Evolutionary conservation across 2,329 filamentous ascomycete species (phyloP).

Genomic region (Claviceps sp.): DNA sequence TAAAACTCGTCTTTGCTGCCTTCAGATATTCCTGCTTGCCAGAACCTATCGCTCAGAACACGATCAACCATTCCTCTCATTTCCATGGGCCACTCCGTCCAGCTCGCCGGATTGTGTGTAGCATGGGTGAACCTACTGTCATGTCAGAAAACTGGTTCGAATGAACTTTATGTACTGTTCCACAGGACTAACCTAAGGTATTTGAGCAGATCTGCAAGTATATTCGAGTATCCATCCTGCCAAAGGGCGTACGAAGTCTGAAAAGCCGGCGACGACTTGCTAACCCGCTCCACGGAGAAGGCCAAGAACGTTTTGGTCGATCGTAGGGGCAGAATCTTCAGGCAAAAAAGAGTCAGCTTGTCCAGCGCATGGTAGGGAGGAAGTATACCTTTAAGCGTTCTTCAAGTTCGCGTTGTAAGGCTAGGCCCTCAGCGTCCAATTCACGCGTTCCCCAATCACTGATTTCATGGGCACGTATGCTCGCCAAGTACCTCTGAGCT

Average conservation of each 20-base stretch:
- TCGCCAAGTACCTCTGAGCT: slow-evolving; percentile 66
- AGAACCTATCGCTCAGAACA: slow-evolving; percentile 88
- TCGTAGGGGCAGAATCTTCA: slow-evolving; percentile 59
- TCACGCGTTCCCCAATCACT: slow-evolving; percentile 70
- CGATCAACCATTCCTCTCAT: slow-evolving; percentile 65
- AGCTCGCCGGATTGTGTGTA: slow-evolving; percentile 77
- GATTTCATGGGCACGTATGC: slow-evolving; percentile 58
- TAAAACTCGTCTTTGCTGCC: slow-evolving; percentile 97
- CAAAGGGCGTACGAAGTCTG: slow-evolving; percentile 70
- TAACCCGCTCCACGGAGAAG: slow-evolving; percentile 80
- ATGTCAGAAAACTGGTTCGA: neutral
- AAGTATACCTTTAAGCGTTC: slow-evolving; percentile 51
- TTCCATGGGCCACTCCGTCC: slow-evolving; percentile 62
- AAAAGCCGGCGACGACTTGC: slow-evolving; percentile 59
- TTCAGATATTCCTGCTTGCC: slow-evolving; percentile 93
- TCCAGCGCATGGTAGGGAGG: neutral
- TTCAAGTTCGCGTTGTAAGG: slow-evolving; percentile 66
- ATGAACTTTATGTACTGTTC: neutral
- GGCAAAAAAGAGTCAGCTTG: slow-evolving; percentile 5
- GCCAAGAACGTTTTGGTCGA: slow-evolving; percentile 86
- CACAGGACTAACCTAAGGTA: slow-evolving; percentile 50
- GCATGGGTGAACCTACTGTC: slow-evolving; percentile 64
- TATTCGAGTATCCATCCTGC: slow-evolving; percentile 66
- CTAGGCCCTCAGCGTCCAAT: slow-evolving; percentile 67
- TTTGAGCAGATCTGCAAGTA: slow-evolving; percentile 76